A percentile compares a stretch with the other conserved stretches of the same genome.
phyloP scores from a whole-genome alignment of 2,329 filamentous ascomycete genomes.

The Leptographium radiaticola region DNA sequence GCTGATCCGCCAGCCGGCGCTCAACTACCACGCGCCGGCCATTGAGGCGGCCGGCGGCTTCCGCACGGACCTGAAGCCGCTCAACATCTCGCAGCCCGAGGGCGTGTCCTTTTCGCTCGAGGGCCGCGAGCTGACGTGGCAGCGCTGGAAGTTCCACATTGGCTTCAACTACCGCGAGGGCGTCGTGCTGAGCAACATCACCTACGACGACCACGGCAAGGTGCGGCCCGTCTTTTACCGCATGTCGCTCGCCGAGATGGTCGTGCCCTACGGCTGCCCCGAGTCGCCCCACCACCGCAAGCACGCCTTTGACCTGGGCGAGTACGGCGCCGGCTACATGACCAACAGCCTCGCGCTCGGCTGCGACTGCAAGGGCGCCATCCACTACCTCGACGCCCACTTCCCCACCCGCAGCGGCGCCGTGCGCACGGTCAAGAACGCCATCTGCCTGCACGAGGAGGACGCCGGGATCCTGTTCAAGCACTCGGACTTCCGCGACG shows the following conservation, averaged over 20 bases:
- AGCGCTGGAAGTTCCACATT: slow-evolving; percentile 87
- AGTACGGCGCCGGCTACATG: slow-evolving; percentile 67
- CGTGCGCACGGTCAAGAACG: slow-evolving; percentile 78
- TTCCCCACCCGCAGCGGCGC: slow-evolving; percentile 69
- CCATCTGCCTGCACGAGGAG: slow-evolving; percentile 91
- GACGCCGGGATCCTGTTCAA: slow-evolving; percentile 89
- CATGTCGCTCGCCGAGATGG: slow-evolving; percentile 84
- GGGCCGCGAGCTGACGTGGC: slow-evolving; percentile 68
- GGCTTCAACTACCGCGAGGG: slow-evolving; percentile 94
- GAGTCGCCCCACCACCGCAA: slow-evolving; percentile 71
- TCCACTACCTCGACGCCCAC: slow-evolving; percentile 81
- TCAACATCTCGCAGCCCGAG: slow-evolving; percentile 62
- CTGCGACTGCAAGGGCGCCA: slow-evolving; percentile 79
- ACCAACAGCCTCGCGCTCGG: slow-evolving; percentile 64
- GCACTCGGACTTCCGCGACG: slow-evolving; percentile 85
- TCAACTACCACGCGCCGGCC: slow-evolving; percentile 67
- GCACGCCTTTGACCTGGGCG: slow-evolving; percentile 68
- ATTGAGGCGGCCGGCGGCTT: slow-evolving; percentile 66
- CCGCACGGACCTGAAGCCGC: slow-evolving; percentile 64
- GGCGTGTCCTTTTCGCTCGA: slow-evolving; percentile 64
- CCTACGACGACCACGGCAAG: slow-evolving; percentile 71
- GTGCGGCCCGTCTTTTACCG: slow-evolving; percentile 76
- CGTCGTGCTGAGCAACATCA: slow-evolving; percentile 80
- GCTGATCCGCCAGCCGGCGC: slow-evolving; percentile 55
- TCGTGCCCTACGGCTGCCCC: slow-evolving; percentile 77